A percentile compares a stretch with the other conserved stretches of the same genome.
phyloP scores from a whole-genome alignment of 345 rosid genomes.

The Zanthoxylum bungeanum region DNA sequence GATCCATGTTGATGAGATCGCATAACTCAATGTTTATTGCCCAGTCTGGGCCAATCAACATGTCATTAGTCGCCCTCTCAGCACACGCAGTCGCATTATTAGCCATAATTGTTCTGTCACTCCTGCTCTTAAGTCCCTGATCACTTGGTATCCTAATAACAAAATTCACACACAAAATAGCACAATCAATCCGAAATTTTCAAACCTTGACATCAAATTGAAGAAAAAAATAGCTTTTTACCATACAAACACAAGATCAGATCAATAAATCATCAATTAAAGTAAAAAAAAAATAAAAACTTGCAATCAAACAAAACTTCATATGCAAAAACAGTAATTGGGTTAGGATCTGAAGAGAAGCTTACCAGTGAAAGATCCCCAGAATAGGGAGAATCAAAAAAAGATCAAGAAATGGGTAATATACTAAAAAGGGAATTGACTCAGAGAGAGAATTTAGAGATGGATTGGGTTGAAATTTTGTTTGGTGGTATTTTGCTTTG shows the following conservation, averaged over 20 bases:
- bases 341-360: constrained; percentile 5
- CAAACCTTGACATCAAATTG: not conserved
- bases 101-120: constrained; percentile 46
- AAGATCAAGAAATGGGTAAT: not conserved
- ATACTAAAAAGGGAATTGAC: not conserved
- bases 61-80: constrained; percentile 93
- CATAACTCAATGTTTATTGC: constrained; percentile 91
- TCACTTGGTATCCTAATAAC: constrained; percentile 19
- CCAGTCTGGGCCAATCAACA: constrained; percentile 95
- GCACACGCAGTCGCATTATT: constrained; percentile 77
- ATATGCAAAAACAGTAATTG: not conserved
- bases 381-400: not conserved
- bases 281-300: not conserved
- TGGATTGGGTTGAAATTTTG: too few relatives aligned
- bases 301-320: not conserved
- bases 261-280: constrained; percentile 12
- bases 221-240: not conserved
- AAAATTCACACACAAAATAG: constrained; percentile 6
- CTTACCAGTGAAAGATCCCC: constrained; percentile 1
- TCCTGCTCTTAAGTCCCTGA: constrained; percentile 16
- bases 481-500: constrained; percentile 2
- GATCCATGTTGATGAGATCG: constrained; percentile 86
- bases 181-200: constrained; percentile 19
- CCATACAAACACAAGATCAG: constrained; percentile 6
- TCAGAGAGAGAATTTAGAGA: not conserved